phyloP scores from a whole-genome alignment of 1,284 basidiomycete species.

The Pseudozyma pruni region DNA sequence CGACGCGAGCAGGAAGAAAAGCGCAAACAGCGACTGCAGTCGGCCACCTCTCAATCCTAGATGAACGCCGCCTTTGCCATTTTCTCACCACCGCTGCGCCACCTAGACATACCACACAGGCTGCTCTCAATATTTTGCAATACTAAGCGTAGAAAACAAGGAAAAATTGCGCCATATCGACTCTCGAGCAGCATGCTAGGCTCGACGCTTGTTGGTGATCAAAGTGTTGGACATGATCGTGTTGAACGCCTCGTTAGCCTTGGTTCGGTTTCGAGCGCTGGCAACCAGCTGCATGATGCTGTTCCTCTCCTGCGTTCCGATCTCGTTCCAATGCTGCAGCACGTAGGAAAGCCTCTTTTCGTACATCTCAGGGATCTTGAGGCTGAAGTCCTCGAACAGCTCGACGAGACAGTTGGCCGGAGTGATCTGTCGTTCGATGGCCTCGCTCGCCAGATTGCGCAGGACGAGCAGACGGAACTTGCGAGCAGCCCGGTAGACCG shows the following conservation, averaged over 20 bases:
- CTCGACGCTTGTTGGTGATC: background rate
- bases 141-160: too few relatives aligned
- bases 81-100: too few relatives aligned
- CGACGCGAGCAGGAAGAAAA: constrained; percentile 53
- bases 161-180: too few relatives aligned
- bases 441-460: constrained; percentile 9
- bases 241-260: constrained; percentile 5
- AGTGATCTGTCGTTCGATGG: constrained; percentile 8
- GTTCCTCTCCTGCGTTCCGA: constrained; percentile 2
- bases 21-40: constrained; percentile 35
- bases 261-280: background rate
- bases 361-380: constrained; percentile 6
- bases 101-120: too few relatives aligned
- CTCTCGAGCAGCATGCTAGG: background rate
- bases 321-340: constrained; percentile 28
- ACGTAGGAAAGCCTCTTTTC: constrained; percentile 18
- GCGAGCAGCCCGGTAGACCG: constrained; percentile 27
- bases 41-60: constrained; percentile 18
- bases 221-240: constrained; percentile 5
- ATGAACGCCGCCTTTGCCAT: too few relatives aligned
- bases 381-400: constrained; percentile 20
- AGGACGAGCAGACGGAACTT: constrained; percentile 11
- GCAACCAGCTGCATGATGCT: constrained; percentile 1
- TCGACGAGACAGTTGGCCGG: constrained; percentile 23
- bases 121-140: too few relatives aligned